Percentiles rank a stretch among this genome's conserved stretches.
Conservation (phyloP, 352 stramenopile genomes). For the Thraustochytrium sp. region DNA sequence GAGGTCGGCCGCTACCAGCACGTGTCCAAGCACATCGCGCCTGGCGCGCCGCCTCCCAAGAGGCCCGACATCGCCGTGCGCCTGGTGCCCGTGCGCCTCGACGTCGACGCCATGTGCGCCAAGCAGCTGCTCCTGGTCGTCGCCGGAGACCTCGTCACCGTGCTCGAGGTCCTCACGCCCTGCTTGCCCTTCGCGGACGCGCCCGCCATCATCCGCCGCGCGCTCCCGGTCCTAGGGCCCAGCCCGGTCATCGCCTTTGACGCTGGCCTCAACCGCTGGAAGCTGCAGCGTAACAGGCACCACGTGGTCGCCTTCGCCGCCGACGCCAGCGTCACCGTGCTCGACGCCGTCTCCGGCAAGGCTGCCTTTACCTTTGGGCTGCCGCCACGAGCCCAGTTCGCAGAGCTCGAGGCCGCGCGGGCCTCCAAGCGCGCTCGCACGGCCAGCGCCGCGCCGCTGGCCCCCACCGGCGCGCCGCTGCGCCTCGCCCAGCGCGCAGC, state of each 20-base stretch:
- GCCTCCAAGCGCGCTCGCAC: not conserved
- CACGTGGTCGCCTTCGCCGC: not conserved
- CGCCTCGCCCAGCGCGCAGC: not conserved
- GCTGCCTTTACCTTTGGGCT: not conserved
- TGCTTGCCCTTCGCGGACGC: constrained; percentile 31
- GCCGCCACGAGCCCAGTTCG: not conserved
- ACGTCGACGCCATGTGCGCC: not conserved
- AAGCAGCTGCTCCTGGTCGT: constrained; percentile 39
- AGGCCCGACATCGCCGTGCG: not conserved
- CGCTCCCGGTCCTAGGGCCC: not conserved
- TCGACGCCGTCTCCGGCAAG: constrained; percentile 4
- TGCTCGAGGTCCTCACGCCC: constrained; percentile 40
- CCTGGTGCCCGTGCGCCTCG: constrained; percentile 9
- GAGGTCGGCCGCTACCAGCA: constrained; percentile 39
- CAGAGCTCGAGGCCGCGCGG: not conserved
- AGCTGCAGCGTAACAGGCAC: not conserved
- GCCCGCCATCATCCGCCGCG: not conserved
- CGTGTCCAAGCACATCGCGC: not conserved
- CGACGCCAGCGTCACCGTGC: not conserved
- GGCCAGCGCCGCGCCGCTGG: not conserved
- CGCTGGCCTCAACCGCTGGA: not conserved
- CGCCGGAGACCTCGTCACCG: constrained; percentile 10
- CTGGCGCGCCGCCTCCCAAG: not conserved
- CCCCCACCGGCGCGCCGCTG: not conserved
- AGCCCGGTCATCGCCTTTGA: not conserved